A percentile compares a stretch with the other conserved stretches of the same genome.
Conservation (phyloP, 805 yeast genomes). For the Danielia oregonensis region DNA sequence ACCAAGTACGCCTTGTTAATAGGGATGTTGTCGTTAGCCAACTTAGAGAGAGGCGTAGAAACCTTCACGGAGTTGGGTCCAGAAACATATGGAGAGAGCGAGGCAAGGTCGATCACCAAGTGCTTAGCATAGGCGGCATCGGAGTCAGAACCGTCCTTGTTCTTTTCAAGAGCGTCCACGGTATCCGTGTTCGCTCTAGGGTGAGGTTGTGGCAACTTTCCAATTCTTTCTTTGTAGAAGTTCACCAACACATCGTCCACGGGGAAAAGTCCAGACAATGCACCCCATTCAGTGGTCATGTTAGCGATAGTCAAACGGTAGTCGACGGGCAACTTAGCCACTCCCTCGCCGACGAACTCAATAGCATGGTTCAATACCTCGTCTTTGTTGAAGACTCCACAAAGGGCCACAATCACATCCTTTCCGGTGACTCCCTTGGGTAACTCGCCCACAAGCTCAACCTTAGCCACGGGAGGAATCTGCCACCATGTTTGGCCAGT, state of each 20-base stretch:
- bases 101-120: slow-evolving; percentile 70
- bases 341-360: slow-evolving; percentile 85
- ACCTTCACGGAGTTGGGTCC: slow-evolving; percentile 98
- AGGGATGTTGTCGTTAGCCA: slow-evolving; percentile 67
- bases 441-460: slow-evolving; percentile 75
- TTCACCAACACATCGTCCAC: slow-evolving; percentile 74
- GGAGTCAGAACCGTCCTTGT: slow-evolving; percentile 52
- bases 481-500: slow-evolving; percentile 99
- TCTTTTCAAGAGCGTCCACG: slow-evolving; percentile 48
- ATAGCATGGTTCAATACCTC: slow-evolving; percentile 93
- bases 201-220: slow-evolving; percentile 64
- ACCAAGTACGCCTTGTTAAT: slow-evolving; percentile 94
- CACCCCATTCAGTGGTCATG: slow-evolving; percentile 43
- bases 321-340: slow-evolving; percentile 67
- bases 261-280: slow-evolving; percentile 92
- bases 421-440: slow-evolving; percentile 92
- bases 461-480: slow-evolving; percentile 97
- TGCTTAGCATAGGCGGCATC: slow-evolving; percentile 90
- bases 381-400: slow-evolving; percentile 90
- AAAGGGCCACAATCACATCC: slow-evolving; percentile 92
- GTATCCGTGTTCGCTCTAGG: slow-evolving; percentile 73
- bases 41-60: slow-evolving; percentile 70
- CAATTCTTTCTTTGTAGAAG: slow-evolving; percentile 69
- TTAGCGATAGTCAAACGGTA: slow-evolving; percentile 20
- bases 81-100: slow-evolving; percentile 83